Base-by-base conservation (phyloP, 176 grass and related monocot genomes). In the Olyra latifolia region DNA sequence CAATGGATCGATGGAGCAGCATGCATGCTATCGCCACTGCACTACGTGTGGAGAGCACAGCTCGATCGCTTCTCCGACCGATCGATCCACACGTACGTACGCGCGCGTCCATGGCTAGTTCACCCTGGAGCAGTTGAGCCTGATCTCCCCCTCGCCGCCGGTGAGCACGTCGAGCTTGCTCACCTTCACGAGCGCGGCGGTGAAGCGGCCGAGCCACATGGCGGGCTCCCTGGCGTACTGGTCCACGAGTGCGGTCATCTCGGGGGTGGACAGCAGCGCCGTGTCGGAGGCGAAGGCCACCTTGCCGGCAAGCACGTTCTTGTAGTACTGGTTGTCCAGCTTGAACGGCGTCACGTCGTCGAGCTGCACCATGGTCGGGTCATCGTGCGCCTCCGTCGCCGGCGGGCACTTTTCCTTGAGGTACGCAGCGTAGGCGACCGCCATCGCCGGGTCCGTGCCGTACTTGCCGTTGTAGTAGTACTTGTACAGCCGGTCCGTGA, bases 321-420 rank as follows among this genome's bases (percentile, higher is more conserved):
- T 82, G 72, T 86, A 90, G 88, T 90, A 90, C 66, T 86, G 65
- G 78, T 82, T 90, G 64, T 90, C 88, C 27, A 90, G 54, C 6
- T 3, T 5, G 20, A 43, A 50, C 12, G 88, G 83, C n/a, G 88
- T 82, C 46, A 66, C 78, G 45, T 38, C 72, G 38, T 90, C 71
- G 65, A 90, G 88, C 38, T 62, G 55, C 72, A 90, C 88, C 78
- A 79, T 90, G 22, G 83, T 77, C 20, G 40, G 60, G 72, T 81
- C 83, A 23, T 53, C 62, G 41, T 49, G 45, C 56, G 43, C 80
- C 27, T 30, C 65, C n/a, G 88, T 59, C 43, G 12, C 10, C 4
- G 88, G 82, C 41, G 88, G 77, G 78, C 88, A 90, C 49, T 49
- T 75, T 10, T 42, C 47, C 87, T 59, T 89, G 62, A 89, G 42